Conservation (phyloP, 331 rosid species). For the Acacia pycnantha region DNA sequence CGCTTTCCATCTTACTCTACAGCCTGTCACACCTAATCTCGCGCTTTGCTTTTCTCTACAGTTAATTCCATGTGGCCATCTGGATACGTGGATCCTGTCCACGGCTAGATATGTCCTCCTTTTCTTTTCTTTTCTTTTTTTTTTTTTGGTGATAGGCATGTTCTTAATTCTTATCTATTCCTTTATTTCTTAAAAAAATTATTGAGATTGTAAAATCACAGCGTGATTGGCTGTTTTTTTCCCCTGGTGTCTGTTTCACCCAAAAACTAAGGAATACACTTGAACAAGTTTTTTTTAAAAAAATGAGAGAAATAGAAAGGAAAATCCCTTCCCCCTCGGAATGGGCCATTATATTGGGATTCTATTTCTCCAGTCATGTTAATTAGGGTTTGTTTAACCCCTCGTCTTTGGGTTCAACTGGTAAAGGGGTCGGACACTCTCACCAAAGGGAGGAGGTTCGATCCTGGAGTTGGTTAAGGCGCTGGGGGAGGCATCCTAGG, state of each 20-base stretch:
- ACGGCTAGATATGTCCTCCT: background rate
- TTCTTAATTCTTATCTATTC: background rate
- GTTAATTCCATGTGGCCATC: background rate
- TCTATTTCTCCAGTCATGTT: background rate
- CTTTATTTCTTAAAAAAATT: background rate
- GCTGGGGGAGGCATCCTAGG: no score
- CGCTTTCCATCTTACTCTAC: conserved; percentile 36
- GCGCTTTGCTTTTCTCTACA: background rate
- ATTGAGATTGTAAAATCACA: background rate
- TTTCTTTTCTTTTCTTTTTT: no score
- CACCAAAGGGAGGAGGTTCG: no score
- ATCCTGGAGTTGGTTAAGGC: no score
- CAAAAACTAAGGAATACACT: background rate
- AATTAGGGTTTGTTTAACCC: no score
- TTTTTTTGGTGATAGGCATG: background rate
- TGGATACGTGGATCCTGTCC: background rate
- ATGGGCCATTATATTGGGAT: background rate
- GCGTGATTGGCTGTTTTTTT: background rate
- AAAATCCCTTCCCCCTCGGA: background rate
- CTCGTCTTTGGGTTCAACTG: no score
- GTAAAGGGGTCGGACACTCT: no score
- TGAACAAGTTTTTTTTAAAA: background rate
- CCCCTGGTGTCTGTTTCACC: background rate
- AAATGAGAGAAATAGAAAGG: background rate
- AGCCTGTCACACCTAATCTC: conserved; percentile 45